These are phyloP conservation scores for Calonectria hongkongensis DNA, from an alignment of 2,329 filamentous ascomycete species.

Conservation along the genomic window DNA sequence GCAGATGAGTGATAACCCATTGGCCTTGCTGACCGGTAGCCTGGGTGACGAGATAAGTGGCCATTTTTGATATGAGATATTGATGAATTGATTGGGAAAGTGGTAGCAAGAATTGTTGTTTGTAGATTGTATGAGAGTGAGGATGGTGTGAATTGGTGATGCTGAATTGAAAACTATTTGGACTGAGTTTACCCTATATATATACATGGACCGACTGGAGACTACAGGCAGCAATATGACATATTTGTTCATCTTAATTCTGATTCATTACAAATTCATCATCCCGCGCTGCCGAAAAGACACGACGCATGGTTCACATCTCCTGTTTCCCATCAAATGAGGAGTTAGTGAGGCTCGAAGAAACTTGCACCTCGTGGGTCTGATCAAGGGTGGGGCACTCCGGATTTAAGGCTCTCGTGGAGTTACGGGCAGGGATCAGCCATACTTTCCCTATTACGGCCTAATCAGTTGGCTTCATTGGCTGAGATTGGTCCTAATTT, in stretches of 20 bases:
- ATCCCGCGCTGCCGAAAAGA: neutral
- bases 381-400: neutral
- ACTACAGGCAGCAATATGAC: neutral
- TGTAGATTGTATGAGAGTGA: neutral
- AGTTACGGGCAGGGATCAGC: neutral
- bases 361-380: conserved; percentile 28
- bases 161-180: neutral
- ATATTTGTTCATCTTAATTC: neutral
- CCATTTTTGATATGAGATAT: conserved; percentile 42
- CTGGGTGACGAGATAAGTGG: conserved; percentile 58
- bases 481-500: neutral
- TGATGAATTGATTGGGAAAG: neutral
- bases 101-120: neutral
- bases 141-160: neutral
- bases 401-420: neutral
- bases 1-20: conserved; percentile 57
- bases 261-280: conserved; percentile 12
- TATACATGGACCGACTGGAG: neutral
- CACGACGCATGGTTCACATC: neutral
- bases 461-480: neutral
- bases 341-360: neutral
- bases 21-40: conserved; percentile 59
- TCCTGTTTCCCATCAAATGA: neutral
- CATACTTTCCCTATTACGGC: neutral
- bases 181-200: neutral